phyloP scores from a whole-genome alignment of 306 rosid species.

The Fragaria iinumae region DNA sequence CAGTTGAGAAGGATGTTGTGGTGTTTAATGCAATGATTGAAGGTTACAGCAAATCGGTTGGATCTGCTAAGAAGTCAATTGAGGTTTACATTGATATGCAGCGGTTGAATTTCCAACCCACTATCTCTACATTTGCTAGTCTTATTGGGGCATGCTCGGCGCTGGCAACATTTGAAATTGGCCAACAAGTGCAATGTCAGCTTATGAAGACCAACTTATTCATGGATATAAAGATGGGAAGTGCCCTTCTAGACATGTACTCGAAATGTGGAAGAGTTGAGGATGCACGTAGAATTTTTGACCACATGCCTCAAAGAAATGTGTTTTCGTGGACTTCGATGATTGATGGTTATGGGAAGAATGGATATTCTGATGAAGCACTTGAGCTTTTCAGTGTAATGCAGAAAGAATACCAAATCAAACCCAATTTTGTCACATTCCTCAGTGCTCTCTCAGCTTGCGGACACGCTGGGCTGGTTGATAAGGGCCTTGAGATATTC shows the following conservation, averaged over 20 bases:
- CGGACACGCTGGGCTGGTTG: constrained; percentile 77
- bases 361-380: constrained; percentile 67
- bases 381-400: constrained; percentile 60
- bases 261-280: constrained; percentile 71
- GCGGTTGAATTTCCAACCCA: constrained; percentile 59
- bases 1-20: constrained; percentile 60
- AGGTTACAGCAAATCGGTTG: constrained; percentile 73
- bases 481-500: constrained; percentile 68
- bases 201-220: constrained; percentile 61
- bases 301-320: constrained; percentile 64
- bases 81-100: constrained; percentile 78
- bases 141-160: constrained; percentile 77
- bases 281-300: constrained; percentile 64
- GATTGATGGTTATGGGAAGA: constrained; percentile 95
- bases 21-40: constrained; percentile 93
- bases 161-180: constrained; percentile 62
- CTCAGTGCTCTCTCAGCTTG: constrained; percentile 85
- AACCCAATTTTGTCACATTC: constrained; percentile 75
- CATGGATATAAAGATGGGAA: constrained; percentile 57
- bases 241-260: constrained; percentile 87
- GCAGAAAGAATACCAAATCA: constrained; percentile 47
- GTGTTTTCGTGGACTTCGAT: constrained; percentile 94
- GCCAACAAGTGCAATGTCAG: constrained; percentile 76
- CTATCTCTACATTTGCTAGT: constrained; percentile 84
- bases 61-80: constrained; percentile 59